Conservation (phyloP, 768 basidiomycete species). For the Cystoderma amianthinum region DNA sequence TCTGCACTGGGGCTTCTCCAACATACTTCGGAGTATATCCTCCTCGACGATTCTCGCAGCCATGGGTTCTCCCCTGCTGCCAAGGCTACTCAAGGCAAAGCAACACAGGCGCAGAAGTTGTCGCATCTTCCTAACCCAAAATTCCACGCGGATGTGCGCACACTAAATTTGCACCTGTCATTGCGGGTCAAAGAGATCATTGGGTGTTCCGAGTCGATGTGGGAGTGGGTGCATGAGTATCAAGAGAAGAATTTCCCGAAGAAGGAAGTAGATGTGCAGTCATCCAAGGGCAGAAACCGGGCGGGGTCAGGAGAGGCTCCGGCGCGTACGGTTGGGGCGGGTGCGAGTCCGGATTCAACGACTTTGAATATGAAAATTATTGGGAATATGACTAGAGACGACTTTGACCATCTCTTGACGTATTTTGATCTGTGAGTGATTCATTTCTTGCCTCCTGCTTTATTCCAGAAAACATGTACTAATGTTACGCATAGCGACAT, state of each 20-base stretch:
- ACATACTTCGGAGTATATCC: slow-evolving; percentile 36
- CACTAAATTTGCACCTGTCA: slow-evolving; percentile 58
- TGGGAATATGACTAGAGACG: slow-evolving; percentile 44
- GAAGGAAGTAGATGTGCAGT: not conserved
- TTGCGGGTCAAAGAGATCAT: slow-evolving; percentile 57
- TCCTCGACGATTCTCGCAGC: slow-evolving; percentile 35
- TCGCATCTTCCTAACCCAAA: slow-evolving; percentile 46
- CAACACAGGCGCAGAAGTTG: slow-evolving; percentile 11
- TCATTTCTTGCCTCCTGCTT: slow-evolving; percentile 1
- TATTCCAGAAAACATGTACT: no score
- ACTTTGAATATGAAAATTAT: slow-evolving; percentile 29
- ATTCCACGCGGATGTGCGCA: slow-evolving; percentile 48
- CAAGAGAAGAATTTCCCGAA: slow-evolving; percentile 20
- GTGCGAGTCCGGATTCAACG: slow-evolving; percentile 8
- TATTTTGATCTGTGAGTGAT: slow-evolving; percentile 56
- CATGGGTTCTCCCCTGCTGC: slow-evolving; percentile 35
- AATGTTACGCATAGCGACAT: slow-evolving; percentile 44
- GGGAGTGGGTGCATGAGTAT: slow-evolving; percentile 62
- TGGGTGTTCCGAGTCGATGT: slow-evolving; percentile 71
- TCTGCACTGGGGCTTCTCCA: slow-evolving; percentile 26
- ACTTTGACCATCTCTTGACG: slow-evolving; percentile 52
- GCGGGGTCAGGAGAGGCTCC: slow-evolving; percentile 3
- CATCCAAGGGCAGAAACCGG: not conserved
- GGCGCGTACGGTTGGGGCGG: slow-evolving; percentile 8
- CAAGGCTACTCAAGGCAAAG: slow-evolving; percentile 12